phyloP scores from a whole-genome alignment of 495 filamentous ascomycete species.

The Penicillium fimorum region DNA sequence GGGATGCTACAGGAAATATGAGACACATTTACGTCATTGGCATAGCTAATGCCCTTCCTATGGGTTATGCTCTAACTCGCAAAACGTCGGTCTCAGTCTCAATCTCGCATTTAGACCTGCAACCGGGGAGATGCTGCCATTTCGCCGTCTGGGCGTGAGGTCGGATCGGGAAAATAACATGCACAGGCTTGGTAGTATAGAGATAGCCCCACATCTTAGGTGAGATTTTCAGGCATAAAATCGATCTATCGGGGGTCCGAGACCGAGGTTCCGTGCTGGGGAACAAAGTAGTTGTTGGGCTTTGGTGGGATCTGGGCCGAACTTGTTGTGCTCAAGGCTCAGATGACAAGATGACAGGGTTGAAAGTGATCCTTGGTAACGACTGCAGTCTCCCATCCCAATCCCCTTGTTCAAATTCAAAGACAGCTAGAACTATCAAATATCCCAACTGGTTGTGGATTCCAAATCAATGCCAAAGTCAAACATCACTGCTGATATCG shows the following conservation, averaged over 20 bases:
- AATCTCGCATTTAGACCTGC: background rate
- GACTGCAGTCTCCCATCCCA: background rate
- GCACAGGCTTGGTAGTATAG: background rate
- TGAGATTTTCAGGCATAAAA: background rate
- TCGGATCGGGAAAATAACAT: background rate
- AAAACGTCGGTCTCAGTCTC: background rate
- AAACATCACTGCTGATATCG: constrained; percentile 41
- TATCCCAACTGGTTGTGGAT: background rate
- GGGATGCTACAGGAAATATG: background rate
- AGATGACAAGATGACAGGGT: background rate
- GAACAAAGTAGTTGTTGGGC: background rate
- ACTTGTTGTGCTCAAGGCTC: background rate
- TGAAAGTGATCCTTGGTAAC: background rate
- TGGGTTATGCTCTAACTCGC: background rate
- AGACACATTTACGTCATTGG: background rate
- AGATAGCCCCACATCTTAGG: background rate
- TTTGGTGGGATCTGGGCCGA: background rate
- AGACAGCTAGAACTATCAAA: background rate
- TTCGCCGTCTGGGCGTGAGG: background rate
- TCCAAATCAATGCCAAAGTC: constrained; percentile 9
- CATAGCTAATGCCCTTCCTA: background rate
- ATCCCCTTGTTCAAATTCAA: background rate
- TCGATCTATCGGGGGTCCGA: background rate
- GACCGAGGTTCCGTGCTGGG: background rate
- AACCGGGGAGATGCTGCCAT: background rate